Evolutionary conservation across 2,329 filamentous ascomycete species (phyloP).

Genomic region (Colletotrichum tanaceti): DNA sequence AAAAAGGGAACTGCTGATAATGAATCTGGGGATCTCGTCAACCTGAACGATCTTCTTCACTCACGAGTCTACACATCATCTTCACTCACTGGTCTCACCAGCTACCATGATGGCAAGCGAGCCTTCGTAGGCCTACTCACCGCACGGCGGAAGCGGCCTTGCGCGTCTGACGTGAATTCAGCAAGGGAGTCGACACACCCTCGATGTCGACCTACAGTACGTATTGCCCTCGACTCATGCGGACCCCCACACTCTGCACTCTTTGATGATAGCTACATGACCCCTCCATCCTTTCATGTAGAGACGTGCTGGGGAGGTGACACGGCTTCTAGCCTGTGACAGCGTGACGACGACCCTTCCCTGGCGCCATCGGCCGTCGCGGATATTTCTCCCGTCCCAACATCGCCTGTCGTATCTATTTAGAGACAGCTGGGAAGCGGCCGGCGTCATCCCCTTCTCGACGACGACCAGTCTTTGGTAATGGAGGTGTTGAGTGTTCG

Average conservation of each 20-base stretch:
- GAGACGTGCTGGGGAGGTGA: conserved; percentile 13
- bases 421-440: neutral
- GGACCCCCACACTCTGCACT: conserved; percentile 22
- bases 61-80: too few relatives aligned
- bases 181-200: neutral
- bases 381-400: neutral
- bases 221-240: conserved; percentile 27
- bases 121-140: conserved; percentile 7
- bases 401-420: conserved; percentile 7
- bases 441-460: conserved; percentile 3
- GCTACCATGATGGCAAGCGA: neutral
- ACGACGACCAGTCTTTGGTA: neutral
- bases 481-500: conserved; percentile 1
- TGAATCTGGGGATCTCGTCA: neutral
- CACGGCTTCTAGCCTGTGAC: conserved; percentile 7
- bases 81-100: neutral
- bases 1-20: neutral
- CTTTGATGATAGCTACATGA: conserved; percentile 10
- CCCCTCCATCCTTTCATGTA: neutral
- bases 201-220: conserved; percentile 7
- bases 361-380: too few relatives aligned
- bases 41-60: neutral
- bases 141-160: neutral
- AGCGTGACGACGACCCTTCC: too few relatives aligned
- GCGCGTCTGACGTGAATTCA: neutral